These are phyloP conservation scores for Tieghemostelium lacteum DNA, from an alignment of 78 protist species.

Conservation along the genomic window DNA sequence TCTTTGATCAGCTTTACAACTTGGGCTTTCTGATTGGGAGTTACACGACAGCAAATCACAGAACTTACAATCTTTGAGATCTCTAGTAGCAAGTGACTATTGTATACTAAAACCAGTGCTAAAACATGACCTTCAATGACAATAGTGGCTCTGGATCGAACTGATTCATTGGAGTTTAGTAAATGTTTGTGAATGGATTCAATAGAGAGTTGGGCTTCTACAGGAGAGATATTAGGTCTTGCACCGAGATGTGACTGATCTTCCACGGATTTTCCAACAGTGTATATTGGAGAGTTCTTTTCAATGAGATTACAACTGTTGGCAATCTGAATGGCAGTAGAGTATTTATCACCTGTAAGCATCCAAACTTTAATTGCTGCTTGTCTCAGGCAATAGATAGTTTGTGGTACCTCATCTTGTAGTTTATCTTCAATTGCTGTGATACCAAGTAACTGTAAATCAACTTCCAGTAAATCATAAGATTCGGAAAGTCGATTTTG, in stretches of 20 bases:
- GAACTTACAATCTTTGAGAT: conserved; percentile 44
- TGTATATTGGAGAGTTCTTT: conserved; percentile 24
- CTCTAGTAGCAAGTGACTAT: not conserved
- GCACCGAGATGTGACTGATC: conserved; percentile 24
- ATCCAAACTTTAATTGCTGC: conserved; percentile 96
- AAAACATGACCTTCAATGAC: conserved; percentile 77
- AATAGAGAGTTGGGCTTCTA: conserved; percentile 5
- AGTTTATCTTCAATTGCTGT: conserved; percentile 98
- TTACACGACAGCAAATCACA: conserved; percentile 92
- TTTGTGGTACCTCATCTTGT: conserved; percentile 91
- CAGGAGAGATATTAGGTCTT: not conserved
- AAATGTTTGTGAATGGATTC: not conserved
- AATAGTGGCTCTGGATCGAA: not conserved
- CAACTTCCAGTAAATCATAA: conserved; percentile 77
- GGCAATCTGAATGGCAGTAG: conserved; percentile 97
- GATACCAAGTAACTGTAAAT: conserved; percentile 90
- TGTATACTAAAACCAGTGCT: conserved; percentile 11
- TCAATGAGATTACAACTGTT: conserved; percentile 85
- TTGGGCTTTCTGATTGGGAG: conserved; percentile 97
- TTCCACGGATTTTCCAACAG: conserved; percentile 35
- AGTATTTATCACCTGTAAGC: conserved; percentile 98
- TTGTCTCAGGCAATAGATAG: conserved; percentile 55
- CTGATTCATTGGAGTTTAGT: not conserved
- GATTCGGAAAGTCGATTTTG: conserved; percentile 8
- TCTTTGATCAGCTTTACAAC: conserved; percentile 80